phyloP scores from a whole-genome alignment of 2,329 filamentous ascomycete genomes.

The Stemphylium beticola region DNA sequence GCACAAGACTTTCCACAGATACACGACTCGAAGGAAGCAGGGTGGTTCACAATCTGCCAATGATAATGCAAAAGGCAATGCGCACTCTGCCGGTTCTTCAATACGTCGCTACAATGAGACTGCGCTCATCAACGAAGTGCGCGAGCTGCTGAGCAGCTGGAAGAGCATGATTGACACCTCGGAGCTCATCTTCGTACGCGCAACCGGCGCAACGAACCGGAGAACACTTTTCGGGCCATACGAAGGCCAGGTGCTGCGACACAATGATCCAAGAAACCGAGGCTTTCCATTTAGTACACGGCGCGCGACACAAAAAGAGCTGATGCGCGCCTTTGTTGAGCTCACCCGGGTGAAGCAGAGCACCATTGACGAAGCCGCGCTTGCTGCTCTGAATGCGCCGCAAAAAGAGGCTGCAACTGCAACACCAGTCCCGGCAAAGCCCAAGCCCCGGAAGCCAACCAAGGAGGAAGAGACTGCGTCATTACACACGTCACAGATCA shows the following conservation, averaged over 20 bases:
- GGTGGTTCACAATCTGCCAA: slow-evolving; percentile 94
- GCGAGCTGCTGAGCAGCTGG: slow-evolving; percentile 82
- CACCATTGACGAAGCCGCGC: slow-evolving; percentile 72
- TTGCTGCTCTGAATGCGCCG: slow-evolving; percentile 57
- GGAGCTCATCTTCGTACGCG: slow-evolving; percentile 85
- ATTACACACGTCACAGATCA: slow-evolving; percentile 87
- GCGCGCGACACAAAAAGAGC: slow-evolving; percentile 88
- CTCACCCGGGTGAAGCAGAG: slow-evolving; percentile 87
- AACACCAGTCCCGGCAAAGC: slow-evolving; percentile 39
- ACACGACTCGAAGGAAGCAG: slow-evolving; percentile 94
- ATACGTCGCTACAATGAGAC: slow-evolving; percentile 93
- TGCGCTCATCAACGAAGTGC: slow-evolving; percentile 86
- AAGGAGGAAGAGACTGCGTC: slow-evolving; percentile 84
- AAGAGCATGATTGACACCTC: slow-evolving; percentile 82
- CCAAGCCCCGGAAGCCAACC: slow-evolving; percentile 67
- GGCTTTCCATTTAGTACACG: slow-evolving; percentile 94
- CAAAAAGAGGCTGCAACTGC: slow-evolving; percentile 51
- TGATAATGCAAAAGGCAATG: slow-evolving; percentile 90
- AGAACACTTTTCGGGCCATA: slow-evolving; percentile 90
- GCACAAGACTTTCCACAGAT: slow-evolving; percentile 97
- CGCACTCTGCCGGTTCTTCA: slow-evolving; percentile 90
- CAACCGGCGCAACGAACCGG: slow-evolving; percentile 84
- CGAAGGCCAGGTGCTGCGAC: slow-evolving; percentile 80
- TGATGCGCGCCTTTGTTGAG: slow-evolving; percentile 94
- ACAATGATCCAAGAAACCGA: slow-evolving; percentile 79